These are phyloP conservation scores for Neurospora intermedia DNA, from an alignment of 495 filamentous ascomycete genomes.

Conservation along the genomic window DNA sequence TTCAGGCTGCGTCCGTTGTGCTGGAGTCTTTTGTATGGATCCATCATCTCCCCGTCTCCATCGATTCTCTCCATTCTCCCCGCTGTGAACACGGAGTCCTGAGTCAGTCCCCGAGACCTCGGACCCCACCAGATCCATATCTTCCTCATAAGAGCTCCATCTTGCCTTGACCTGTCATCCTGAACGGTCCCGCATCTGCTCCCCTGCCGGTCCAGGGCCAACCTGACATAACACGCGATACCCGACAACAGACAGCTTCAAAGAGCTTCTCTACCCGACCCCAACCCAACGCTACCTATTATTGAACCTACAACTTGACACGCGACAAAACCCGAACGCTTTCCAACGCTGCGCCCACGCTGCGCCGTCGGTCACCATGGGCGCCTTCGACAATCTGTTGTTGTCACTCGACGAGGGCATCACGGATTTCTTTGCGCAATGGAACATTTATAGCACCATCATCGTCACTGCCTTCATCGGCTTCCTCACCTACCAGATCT, in stretches of 20 bases:
- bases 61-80: not conserved
- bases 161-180: not conserved
- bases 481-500: constrained; percentile 42
- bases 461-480: constrained; percentile 49
- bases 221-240: not conserved
- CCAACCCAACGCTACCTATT: not conserved
- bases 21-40: not conserved
- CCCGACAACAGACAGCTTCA: not conserved
- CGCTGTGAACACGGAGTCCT: not conserved
- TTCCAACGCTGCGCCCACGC: not conserved
- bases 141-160: not conserved
- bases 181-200: not conserved
- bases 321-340: not conserved
- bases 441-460: constrained; percentile 64
- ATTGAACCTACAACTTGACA: not conserved
- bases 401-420: constrained; percentile 58
- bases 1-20: not conserved
- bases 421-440: constrained; percentile 57
- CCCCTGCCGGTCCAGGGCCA: not conserved
- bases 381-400: constrained; percentile 36
- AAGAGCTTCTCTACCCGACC: not conserved
- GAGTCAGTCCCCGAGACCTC: not conserved
- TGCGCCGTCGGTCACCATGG: constrained; percentile 12
- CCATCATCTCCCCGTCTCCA: not conserved
- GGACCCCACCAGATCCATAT: not conserved